Percentiles rank a stretch among this genome's conserved stretches.
Conservation (phyloP, 768 basidiomycete genomes). For the Naematelia encephala region DNA sequence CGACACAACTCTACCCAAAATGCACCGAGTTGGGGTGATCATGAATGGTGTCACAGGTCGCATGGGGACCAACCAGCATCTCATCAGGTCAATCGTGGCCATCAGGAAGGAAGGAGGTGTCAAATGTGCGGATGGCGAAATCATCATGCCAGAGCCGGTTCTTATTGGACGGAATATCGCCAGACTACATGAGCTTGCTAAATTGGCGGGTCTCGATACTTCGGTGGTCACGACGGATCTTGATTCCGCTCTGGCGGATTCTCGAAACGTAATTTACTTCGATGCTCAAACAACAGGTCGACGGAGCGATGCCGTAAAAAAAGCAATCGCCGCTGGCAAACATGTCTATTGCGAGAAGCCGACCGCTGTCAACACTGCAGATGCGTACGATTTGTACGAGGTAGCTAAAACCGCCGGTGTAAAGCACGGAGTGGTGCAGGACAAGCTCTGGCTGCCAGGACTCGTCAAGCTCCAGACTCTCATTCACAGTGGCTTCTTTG, state of each 20-base stretch:
- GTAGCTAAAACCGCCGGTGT: conserved; percentile 16
- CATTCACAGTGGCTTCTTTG: conserved; percentile 25
- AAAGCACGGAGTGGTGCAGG: conserved; percentile 29
- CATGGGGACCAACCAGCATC: conserved; percentile 30
- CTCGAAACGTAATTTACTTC: conserved; percentile 16
- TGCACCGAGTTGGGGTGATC: conserved; percentile 17
- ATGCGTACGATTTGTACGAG: conserved; percentile 26
- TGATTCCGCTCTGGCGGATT: conserved; percentile 18
- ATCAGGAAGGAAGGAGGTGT: conserved; percentile 24
- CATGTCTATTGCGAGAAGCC: conserved; percentile 31
- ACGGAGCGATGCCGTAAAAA: conserved; percentile 21
- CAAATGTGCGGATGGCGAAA: conserved; percentile 18
- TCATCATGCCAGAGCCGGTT: conserved; percentile 23
- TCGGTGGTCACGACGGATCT: conserved; percentile 10
- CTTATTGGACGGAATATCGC: conserved; percentile 19
- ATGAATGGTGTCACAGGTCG: conserved; percentile 31
- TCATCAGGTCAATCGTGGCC: conserved; percentile 27
- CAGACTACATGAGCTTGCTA: conserved; percentile 21
- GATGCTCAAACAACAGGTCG: conserved; percentile 28
- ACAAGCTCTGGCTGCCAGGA: conserved; percentile 27
- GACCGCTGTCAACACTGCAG: conserved; percentile 14
- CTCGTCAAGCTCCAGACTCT: conserved; percentile 22
- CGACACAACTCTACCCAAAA: conserved; percentile 3
- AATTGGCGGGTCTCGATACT: conserved; percentile 12
- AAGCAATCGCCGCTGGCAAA: conserved; percentile 23